Conservation (phyloP, 345 rosid species). For the Jatropha curcas region DNA sequence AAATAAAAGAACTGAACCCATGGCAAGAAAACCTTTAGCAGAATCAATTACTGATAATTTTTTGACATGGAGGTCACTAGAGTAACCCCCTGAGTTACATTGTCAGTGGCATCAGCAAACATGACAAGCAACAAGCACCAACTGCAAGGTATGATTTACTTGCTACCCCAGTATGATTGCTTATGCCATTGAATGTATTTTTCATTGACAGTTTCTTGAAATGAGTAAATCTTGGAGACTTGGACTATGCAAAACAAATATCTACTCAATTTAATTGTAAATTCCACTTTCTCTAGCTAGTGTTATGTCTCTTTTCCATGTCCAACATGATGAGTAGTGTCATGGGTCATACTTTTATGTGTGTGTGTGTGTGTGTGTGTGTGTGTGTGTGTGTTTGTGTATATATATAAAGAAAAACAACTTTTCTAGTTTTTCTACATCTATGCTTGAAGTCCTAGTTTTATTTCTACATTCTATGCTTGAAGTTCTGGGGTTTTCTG, state of each 20-base stretch:
- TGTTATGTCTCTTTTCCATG: too few species aligned
- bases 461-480: neutral
- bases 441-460: neutral
- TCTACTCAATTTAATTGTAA: neutral
- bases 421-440: neutral
- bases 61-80: constrained; percentile 8
- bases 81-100: neutral
- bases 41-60: constrained; percentile 19
- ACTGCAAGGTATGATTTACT: neutral
- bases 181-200: neutral
- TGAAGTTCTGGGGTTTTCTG: neutral
- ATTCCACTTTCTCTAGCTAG: neutral
- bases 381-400: too few species aligned
- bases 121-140: neutral
- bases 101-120: neutral
- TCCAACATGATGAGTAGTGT: neutral
- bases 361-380: too few species aligned
- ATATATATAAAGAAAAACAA: too few species aligned
- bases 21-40: constrained; percentile 22
- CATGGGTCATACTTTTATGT: neutral
- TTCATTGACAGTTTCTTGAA: neutral
- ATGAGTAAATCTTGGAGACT: neutral
- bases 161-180: neutral
- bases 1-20: constrained; percentile 41
- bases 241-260: neutral